phyloP scores from a whole-genome alignment of 106 monocot species.

The Xerophyta viscosa region DNA sequence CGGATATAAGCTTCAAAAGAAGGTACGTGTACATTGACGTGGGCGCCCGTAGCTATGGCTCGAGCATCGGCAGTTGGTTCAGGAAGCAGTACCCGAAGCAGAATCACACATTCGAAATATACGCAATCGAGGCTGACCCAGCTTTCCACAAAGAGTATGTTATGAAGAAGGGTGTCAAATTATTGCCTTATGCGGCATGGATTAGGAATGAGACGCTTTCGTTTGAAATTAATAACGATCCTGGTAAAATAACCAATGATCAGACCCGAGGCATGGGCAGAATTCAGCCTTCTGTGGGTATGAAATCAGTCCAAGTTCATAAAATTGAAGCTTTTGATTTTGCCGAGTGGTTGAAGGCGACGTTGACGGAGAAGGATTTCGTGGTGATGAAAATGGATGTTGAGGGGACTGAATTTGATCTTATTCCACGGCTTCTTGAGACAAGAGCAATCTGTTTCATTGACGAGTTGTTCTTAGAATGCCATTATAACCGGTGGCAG shows the following conservation, averaged over 20 bases:
- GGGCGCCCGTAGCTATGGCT: constrained; percentile 77
- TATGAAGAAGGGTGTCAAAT: constrained; percentile 40
- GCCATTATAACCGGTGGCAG: constrained; percentile 91
- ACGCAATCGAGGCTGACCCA: constrained; percentile 68
- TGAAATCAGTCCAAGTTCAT: constrained; percentile 16
- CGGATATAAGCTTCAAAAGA: constrained; percentile 62
- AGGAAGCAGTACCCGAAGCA: constrained; percentile 86
- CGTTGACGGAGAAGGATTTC: constrained; percentile 51
- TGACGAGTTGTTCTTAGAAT: constrained; percentile 85
- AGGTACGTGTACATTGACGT: constrained; percentile 67
- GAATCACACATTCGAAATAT: constrained; percentile 66
- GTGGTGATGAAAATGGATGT: constrained; percentile 96
- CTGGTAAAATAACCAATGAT: constrained; percentile 27
- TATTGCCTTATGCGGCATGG: constrained; percentile 81
- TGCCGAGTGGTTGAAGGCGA: constrained; percentile 67
- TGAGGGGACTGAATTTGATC: constrained; percentile 82
- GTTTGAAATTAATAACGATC: constrained; percentile 54
- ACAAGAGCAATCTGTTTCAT: constrained; percentile 74
- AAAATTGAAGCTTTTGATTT: constrained; percentile 59
- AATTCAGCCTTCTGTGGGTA: constrained; percentile 19
- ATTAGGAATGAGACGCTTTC: constrained; percentile 66
- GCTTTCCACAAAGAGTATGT: constrained; percentile 60
- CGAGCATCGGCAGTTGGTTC: constrained; percentile 92
- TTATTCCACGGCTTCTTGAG: constrained; percentile 60
- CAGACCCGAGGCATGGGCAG: constrained; percentile 66